Evolutionary conservation across 805 yeast genomes (phyloP).

Genomic region (Spathaspora girioi): DNA sequence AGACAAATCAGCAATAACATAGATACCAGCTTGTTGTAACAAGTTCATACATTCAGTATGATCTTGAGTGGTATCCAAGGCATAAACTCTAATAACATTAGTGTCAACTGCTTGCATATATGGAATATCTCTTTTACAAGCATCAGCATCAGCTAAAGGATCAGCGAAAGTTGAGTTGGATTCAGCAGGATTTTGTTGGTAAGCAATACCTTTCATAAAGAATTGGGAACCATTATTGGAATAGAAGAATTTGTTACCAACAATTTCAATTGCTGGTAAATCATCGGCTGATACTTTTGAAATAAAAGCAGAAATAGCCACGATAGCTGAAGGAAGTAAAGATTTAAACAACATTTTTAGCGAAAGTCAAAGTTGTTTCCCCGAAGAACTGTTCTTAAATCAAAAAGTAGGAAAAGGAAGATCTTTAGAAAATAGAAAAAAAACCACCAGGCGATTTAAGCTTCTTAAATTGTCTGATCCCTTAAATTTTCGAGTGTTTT

Average conservation of each 20-base stretch:
- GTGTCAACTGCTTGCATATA: conserved; percentile 59
- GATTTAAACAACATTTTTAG: conserved; percentile 8
- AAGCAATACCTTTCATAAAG: conserved; percentile 74
- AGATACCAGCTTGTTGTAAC: conserved; percentile 80
- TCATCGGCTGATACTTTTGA: conserved; percentile 29
- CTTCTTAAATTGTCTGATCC: neutral
- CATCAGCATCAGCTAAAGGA: conserved; percentile 60
- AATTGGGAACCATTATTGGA: conserved; percentile 78
- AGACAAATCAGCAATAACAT: conserved; percentile 84
- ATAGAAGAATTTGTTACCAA: conserved; percentile 75
- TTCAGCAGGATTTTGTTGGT: conserved; percentile 65
- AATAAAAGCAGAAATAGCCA: conserved; percentile 4
- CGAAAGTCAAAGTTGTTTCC: neutral
- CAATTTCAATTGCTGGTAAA: conserved; percentile 64
- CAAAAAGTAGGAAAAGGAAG: neutral
- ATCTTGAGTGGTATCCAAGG: conserved; percentile 59
- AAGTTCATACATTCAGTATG: conserved; percentile 67
- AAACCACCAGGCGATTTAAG: neutral
- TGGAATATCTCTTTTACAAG: conserved; percentile 74
- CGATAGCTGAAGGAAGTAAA: conserved; percentile 6
- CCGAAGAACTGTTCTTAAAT: neutral
- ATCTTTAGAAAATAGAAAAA: neutral
- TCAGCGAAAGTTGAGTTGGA: conserved; percentile 52
- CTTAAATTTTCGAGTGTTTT: neutral
- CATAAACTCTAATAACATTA: conserved; percentile 74